phyloP scores from a whole-genome alignment of 192 early-diverging fungal genomes.

The Allomyces javanicus region DNA sequence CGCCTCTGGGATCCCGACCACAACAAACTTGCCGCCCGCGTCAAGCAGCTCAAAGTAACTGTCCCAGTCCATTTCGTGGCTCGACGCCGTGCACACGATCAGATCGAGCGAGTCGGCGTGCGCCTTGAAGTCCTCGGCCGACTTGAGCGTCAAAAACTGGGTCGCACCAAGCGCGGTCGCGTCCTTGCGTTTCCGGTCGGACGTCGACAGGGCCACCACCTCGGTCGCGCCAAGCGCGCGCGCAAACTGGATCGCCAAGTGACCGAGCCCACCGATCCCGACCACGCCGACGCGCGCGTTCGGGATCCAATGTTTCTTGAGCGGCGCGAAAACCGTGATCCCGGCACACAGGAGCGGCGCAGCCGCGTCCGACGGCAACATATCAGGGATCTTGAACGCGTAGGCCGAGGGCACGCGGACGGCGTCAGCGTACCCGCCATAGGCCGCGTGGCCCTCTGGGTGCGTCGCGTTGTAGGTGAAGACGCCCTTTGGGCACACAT shows the following conservation, averaged over 20 bases:
- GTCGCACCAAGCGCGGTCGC: neutral
- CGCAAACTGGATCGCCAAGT: conserved; percentile 22
- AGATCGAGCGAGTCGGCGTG: conserved; percentile 13
- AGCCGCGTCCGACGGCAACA: conserved; percentile 30
- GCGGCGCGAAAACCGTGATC: conserved; percentile 48
- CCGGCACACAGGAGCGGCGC: conserved; percentile 69
- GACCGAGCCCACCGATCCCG: conserved; percentile 63
- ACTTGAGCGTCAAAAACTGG: neutral
- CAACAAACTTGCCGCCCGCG: conserved; percentile 34
- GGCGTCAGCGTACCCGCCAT: conserved; percentile 40
- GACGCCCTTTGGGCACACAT: conserved; percentile 19
- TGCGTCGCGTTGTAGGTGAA: conserved; percentile 34
- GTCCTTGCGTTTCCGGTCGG: neutral
- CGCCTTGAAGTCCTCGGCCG: conserved; percentile 10
- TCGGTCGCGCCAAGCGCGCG: neutral
- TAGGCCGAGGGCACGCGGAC: conserved; percentile 31
- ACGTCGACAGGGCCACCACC: neutral
- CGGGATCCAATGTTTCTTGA: conserved; percentile 37
- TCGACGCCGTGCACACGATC: conserved; percentile 16
- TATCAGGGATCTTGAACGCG: conserved; percentile 38
- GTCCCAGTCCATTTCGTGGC: conserved; percentile 22
- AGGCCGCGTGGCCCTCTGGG: conserved; percentile 23
- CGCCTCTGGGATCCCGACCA: conserved; percentile 43
- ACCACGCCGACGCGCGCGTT: conserved; percentile 50
- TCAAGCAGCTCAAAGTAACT: conserved; percentile 25